These are phyloP conservation scores for Rhodotorula glutinis DNA, from an alignment of 1,284 basidiomycete genomes.

Conservation along the genomic window DNA sequence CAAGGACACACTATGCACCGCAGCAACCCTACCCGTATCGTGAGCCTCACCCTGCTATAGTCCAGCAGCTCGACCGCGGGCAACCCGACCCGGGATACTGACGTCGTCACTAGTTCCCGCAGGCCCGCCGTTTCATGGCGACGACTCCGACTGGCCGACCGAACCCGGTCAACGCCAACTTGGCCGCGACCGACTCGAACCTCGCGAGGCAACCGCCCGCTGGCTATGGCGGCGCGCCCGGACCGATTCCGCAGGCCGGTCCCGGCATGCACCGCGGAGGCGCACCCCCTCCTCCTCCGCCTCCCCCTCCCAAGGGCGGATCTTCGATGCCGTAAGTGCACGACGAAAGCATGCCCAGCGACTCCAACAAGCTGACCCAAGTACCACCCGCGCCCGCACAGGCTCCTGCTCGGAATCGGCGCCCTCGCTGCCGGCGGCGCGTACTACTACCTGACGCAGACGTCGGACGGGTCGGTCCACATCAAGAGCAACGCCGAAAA, in stretches of 20 bases:
- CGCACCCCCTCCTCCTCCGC: not conserved
- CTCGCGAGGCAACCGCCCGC: constrained; percentile 1
- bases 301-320: constrained; percentile 6
- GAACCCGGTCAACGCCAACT: not conserved
- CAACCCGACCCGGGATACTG: too few species aligned
- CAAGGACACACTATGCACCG: constrained; percentile 10
- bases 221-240: constrained; percentile 8
- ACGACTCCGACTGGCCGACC: constrained; percentile 15
- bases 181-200: constrained; percentile 10
- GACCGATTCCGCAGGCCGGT: constrained; percentile 3
- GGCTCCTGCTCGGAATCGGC: constrained; percentile 9
- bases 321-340: too few species aligned
- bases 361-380: not conserved
- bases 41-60: not conserved
- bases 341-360: too few species aligned
- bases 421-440: constrained; percentile 16
- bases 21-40: not conserved
- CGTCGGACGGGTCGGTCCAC: not conserved
- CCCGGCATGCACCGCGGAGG: not conserved
- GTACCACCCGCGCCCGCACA: too few species aligned
- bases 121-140: constrained; percentile 12
- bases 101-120: constrained; percentile 7
- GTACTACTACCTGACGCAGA: constrained; percentile 20
- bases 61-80: not conserved
- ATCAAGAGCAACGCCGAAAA: constrained; percentile 8